Base-by-base conservation (phyloP, 768 basidiomycete genomes). In the Suillus subaureus region DNA sequence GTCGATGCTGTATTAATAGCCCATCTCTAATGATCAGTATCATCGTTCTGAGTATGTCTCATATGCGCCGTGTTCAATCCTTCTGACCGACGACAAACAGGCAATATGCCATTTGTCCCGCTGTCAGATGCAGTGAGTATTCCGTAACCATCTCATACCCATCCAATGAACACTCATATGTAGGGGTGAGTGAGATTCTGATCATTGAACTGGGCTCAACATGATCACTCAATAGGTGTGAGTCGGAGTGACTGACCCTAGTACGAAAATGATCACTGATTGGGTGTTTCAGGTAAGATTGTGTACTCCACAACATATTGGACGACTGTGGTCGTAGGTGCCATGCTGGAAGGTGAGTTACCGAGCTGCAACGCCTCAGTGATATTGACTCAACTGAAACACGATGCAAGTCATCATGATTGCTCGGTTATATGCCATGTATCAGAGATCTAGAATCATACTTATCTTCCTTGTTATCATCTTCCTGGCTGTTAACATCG, bases 221-320 rank as follows among this genome's bases (percentile, higher is more conserved):
- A 47, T 47, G 12, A 47, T 23, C n/a, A 23, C n/a, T 47, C 11
- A 1, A n/a, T n/a, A 47, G 45, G n/a, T 47, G 45, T 47, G 2
- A 47, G 45, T 47, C 12, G 45, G 5, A 47, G n/a, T 6, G 6
- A 26, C 3, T 16, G 8, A 26, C 18, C 2, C 15, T 39, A 2
- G 11, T 47, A 12, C 23, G 37, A 58, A 23, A 8, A 2, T 12
- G 2, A 23, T 39, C 37, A 13, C 37, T 58, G 26, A 58, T 26
- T 16, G 35, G 2, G 9, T 18, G 12, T 8, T 11, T 26, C 12
- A 47, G 45, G 45, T 12, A 13, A 2, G 11, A 47, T 47, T 1
- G 0, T 6, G 4, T 11, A n/a, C 11, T n/a, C 11, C 21, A 0
- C 11, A 5, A 0, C 0, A 6, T n/a, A 12, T n/a, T 1, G 4